These are phyloP conservation scores for Monosporozyma aerobia DNA, from an alignment of 805 yeast species.

Conservation along the genomic window DNA sequence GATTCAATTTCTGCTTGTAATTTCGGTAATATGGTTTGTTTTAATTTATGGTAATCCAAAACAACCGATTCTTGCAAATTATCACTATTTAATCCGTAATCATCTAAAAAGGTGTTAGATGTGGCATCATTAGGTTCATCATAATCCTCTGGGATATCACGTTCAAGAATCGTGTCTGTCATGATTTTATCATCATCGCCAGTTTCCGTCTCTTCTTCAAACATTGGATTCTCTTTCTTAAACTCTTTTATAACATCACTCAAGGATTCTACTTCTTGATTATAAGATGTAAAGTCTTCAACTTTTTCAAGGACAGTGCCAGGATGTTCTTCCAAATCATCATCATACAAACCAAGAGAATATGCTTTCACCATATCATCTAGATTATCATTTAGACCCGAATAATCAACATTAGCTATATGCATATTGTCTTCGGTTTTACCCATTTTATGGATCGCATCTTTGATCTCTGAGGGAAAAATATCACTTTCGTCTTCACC, in stretches of 20 bases:
- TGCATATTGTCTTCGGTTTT: conserved; percentile 7
- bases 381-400: conserved; percentile 35
- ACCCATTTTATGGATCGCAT: conserved; percentile 5
- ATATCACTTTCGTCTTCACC: not conserved
- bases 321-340: conserved; percentile 42
- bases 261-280: conserved; percentile 35
- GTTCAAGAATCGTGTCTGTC: conserved; percentile 21
- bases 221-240: conserved; percentile 12
- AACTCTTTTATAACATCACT: conserved; percentile 23
- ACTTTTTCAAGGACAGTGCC: conserved; percentile 48
- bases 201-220: not conserved
- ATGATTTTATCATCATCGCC: conserved; percentile 4
- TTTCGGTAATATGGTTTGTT: conserved; percentile 40
- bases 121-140: conserved; percentile 21
- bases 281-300: conserved; percentile 46
- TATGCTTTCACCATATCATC: conserved; percentile 57
- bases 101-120: conserved; percentile 23
- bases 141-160: conserved; percentile 17
- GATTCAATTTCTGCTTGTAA: conserved; percentile 11
- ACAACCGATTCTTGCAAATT: conserved; percentile 41
- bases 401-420: conserved; percentile 33
- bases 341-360: conserved; percentile 50
- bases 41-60: conserved; percentile 46
- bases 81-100: conserved; percentile 14
- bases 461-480: conserved; percentile 11